Evolutionary conservation across 1,284 basidiomycete species (phyloP).

Genomic region (Golubevia sp.): DNA sequence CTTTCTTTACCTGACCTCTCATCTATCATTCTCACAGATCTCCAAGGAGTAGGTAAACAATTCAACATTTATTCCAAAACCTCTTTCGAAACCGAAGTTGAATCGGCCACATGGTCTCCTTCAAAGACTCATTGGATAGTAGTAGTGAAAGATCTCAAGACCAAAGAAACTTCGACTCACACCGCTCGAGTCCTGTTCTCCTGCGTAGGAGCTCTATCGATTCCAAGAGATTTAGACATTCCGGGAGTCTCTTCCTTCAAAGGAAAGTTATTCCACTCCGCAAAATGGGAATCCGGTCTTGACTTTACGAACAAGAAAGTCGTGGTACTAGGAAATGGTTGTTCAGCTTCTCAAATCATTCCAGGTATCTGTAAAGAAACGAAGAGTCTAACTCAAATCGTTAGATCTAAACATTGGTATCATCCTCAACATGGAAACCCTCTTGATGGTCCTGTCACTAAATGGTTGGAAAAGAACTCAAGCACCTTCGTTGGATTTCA

Average conservation of each 20-base stretch:
- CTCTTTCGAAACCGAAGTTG: neutral
- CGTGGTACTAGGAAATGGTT: constrained; percentile 47
- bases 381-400: constrained; percentile 25
- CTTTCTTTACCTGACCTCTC: too few species aligned
- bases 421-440: constrained; percentile 12
- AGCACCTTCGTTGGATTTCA: constrained; percentile 16
- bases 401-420: constrained; percentile 26
- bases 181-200: neutral
- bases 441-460: constrained; percentile 17
- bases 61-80: neutral
- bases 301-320: constrained; percentile 56
- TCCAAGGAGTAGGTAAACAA: too few species aligned
- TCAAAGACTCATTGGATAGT: neutral
- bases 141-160: neutral
- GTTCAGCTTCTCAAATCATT: constrained; percentile 43
- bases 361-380: constrained; percentile 18
- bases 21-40: too few species aligned
- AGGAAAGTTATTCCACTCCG: constrained; percentile 53
- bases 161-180: neutral
- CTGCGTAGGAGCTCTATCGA: neutral
- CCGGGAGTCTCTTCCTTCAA: constrained; percentile 47
- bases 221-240: constrained; percentile 41
- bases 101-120: neutral
- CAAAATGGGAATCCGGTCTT: constrained; percentile 58
- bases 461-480: constrained; percentile 15